These are phyloP conservation scores for Lactuca sativa DNA, from an alignment of 129 eudicot genomes.

Conservation along the genomic window DNA sequence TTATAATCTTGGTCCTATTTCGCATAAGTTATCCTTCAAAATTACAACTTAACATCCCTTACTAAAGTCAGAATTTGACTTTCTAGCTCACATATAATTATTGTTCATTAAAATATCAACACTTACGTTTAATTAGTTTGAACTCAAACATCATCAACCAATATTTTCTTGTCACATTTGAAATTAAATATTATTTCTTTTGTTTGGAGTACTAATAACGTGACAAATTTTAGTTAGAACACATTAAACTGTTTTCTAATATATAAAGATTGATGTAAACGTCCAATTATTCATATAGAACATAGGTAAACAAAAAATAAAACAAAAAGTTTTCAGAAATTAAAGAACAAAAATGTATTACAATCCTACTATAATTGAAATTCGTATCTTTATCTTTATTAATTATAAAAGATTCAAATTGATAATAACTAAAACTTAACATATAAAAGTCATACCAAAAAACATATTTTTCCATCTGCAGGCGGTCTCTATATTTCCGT, in stretches of 20 bases:
- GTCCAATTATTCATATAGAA: too few relatives aligned
- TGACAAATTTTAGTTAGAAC: too few relatives aligned
- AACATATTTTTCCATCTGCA: conserved; percentile 41
- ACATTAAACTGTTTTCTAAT: too few relatives aligned
- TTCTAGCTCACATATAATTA: neutral
- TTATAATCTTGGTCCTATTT: too few relatives aligned
- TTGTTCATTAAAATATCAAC: neutral
- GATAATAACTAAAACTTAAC: neutral
- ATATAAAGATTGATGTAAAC: neutral
- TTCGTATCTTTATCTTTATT: neutral
- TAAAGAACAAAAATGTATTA: neutral
- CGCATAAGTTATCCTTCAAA: too few relatives aligned
- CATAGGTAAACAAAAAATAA: too few relatives aligned
- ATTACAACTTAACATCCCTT: too few relatives aligned
- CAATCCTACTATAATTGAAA: too few relatives aligned
- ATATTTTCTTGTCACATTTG: neutral
- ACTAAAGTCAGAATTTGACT: neutral
- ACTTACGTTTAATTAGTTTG: neutral
- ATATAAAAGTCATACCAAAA: neutral
- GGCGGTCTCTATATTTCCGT: conserved; percentile 49
- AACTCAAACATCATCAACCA: neutral
- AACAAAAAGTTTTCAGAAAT: neutral
- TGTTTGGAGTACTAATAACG: neutral
- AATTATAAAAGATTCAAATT: neutral
- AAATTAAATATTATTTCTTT: too few relatives aligned